Base-by-base conservation (phyloP, 2,329 filamentous ascomycete species). In the Aspergillus tubingensis region DNA sequence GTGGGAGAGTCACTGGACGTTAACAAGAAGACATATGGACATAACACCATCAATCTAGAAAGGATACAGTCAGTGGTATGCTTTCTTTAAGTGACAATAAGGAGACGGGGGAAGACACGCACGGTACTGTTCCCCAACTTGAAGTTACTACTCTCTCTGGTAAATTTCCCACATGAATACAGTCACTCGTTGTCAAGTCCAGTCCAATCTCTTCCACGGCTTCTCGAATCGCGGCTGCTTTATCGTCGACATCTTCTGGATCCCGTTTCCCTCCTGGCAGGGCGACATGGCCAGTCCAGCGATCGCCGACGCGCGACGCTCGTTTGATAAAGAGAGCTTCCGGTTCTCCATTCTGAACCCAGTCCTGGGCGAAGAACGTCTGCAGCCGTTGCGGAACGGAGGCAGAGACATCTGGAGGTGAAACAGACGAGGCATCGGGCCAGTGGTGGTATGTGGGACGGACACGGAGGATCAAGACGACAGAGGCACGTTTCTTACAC, bases 261-360 rank as follows among this genome's bases (percentile, higher is more conserved):
- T 91, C 88, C 64, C 86, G 77, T 68, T 87, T 88, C 2, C 88
- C 88, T 21, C 88, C 88, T 0, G 88, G 88, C 3, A 90, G 74
- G 0, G 88, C 88, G 59, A 90, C 84, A 77, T 91, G 88, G 3
- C 85, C 83, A 1, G 86, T 89, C 88, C 88, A 91, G 59, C 87
- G 80, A 72, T 91, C 88, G 7, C 87, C 87, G 57, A 82, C 79
- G 39, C 88, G 79, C 3, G 86, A 82, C 2, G 88, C 85, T 49
- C 88, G 80, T 70, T 90, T 91, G 72, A 91, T 91, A 72, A 90
- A 90, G 3, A 90, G 79, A n/a, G 87, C 78, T 72, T 91, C 88
- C 0, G 88, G 85, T 62, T 88, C 85, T 23, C 87, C 87, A 71
- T 88, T 76, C 64, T 84, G 81, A 6, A 88, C 86, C 88, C 88